Conservation (phyloP, 176 grass and related monocot genomes). For the Avena insularis region DNA sequence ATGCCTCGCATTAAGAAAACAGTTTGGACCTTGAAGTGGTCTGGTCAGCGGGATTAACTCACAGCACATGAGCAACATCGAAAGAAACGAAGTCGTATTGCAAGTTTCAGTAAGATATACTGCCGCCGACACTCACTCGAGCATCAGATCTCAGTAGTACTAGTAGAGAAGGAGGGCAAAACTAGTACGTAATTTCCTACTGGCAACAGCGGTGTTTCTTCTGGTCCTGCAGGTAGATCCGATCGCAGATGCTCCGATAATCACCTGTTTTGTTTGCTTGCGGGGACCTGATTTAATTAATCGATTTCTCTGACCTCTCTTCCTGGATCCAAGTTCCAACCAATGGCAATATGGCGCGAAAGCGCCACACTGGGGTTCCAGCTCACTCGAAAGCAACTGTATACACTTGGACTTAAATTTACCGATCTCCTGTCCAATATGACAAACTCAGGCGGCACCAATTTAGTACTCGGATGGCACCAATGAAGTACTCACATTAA, state of each 20-base stretch:
- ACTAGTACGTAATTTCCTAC: not conserved
- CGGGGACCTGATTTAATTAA: not conserved
- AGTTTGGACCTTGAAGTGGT: not conserved
- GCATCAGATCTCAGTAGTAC: not conserved
- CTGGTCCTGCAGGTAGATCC: not conserved
- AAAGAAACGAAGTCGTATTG: not conserved
- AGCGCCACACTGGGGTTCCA: constrained; percentile 16
- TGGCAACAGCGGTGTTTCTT: not conserved
- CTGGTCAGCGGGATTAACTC: not conserved
- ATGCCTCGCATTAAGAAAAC: not conserved
- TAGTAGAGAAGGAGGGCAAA: not conserved
- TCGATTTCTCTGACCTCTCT: not conserved
- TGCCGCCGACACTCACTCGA: too few species aligned
- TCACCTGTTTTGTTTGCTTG: not conserved
- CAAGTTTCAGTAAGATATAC: not conserved
- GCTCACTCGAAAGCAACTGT: constrained; percentile 35
- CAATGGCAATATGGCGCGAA: constrained; percentile 34
- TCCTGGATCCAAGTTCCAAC: constrained; percentile 18
- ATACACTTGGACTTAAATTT: not conserved
- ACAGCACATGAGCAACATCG: not conserved
- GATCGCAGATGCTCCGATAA: constrained; percentile 17
- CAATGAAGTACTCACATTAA: not conserved
- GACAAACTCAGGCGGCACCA: not conserved
- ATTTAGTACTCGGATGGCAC: not conserved
- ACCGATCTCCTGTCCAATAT: not conserved